Evolutionary conservation across 192 early-diverging fungal genomes (phyloP), one percentile per base, ranked within the genome.

Genomic region (Podila epicladia): DNA sequence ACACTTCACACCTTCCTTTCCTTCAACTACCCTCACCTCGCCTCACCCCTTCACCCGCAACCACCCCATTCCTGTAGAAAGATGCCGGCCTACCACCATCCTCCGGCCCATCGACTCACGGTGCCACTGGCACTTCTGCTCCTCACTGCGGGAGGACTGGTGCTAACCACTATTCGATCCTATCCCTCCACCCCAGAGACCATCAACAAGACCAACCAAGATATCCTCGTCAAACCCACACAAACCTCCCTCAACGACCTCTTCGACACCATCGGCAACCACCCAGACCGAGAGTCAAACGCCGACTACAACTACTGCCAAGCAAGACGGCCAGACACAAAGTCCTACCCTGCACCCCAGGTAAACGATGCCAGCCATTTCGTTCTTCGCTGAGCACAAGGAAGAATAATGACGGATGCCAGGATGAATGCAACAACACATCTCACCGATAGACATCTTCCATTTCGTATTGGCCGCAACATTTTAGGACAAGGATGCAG

Each of bases 291-390:
- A 55, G 29, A 62, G 48, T 29, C 45, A 5, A 22, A 15, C 19
- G 7, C 15, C 17, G 50, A 29, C 17, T 73, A 73, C 62, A 64
- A 80, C 63, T 73, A 73, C 48, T 80, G 77, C 67, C 77, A 80
- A 29, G 77, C 77, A 9, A 55, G 8, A 29, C 70, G 67, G 5
- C 71, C 71, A 19, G 58, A 60, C 11, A 17, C 55, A 17, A 49
- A 60, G 37, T 65, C 70, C 58, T 80, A 80, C 65, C 67, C 71
- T 22, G 32, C 38, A 11, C 71, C 71, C 5, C 65, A 80, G 77
- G 77, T 80, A 64, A 12, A 9, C 0, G n/a, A 13, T 11, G 19
- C 9, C 1, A 6, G 3, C 31, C 22, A 8, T 2, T 24, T 19
- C 37, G n/a, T 20, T 9, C 12, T 26, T 48, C 5, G 2, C 12